Base-by-base conservation (phyloP, 306 rosid species). In the Vigna unguiculata region DNA sequence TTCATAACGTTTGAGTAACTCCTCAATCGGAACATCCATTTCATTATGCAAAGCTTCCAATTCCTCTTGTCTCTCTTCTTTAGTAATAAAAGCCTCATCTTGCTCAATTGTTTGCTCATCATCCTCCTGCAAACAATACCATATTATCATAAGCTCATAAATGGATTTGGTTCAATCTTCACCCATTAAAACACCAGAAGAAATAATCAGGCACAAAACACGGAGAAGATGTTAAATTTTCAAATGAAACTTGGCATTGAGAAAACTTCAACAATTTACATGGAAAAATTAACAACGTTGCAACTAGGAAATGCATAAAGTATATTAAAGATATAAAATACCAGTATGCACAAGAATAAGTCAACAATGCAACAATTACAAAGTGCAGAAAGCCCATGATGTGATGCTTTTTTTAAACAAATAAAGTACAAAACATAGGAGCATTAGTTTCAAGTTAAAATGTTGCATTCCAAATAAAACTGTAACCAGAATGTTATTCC, bases 1-100 rank as follows among this genome's bases (percentile, higher is more conserved):
- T 62, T 84, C 57, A 90, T 90, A 95, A 51, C 91, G 92, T 74
- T 87, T 89, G 77, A 92, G 97, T 61, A 95, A 85, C 89, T 92
- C 93, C 89, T 92, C 92, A 70, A 95, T 90, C 41, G 98, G 98
- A 86, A 95, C 88, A 87, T 95, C 88, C 67, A 90, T 83, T 90
- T 95, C 98, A 85, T 85, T 78, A 10, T 22, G 92, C 90, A 95
- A 87, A 80, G 97, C 97, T 63, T 81, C 91, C 90, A 95, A 80
- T 75, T 95, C 98, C 81, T 90, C 97, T 78, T 75, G 84, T 67
- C 98, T 90, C 84, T 95, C 98, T 72, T 86, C 89, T 84, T 82
- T 61, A 43, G 93, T 95, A 81, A 95, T 88, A 55, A 83, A 87
- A 77, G 97, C 96, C 82, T 95, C 98, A 41, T 95, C 98, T 78